phyloP scores from a whole-genome alignment of 73 alveolate genomes.

The Urostyla sp. region DNA sequence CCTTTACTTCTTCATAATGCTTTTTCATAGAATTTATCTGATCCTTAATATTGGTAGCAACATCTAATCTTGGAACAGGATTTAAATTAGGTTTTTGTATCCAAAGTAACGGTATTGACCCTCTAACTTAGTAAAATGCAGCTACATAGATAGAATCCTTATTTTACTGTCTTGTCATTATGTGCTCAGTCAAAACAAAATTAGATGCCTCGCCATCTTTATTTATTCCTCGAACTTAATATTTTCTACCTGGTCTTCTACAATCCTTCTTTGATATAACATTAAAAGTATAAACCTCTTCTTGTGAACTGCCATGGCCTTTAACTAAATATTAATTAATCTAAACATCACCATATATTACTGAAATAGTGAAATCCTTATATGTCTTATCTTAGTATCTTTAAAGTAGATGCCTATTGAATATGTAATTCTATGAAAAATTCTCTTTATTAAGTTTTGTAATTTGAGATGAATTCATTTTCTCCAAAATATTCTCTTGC shows the following conservation, averaged over 20 bases:
- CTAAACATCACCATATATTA: conserved; percentile 90
- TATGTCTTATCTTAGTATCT: conserved; percentile 72
- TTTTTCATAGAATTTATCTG: conserved; percentile 69
- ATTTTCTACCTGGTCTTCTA: conserved; percentile 94
- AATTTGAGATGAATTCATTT: not conserved
- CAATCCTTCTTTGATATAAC: conserved; percentile 90
- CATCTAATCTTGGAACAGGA: conserved; percentile 78
- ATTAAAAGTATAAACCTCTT: conserved; percentile 75
- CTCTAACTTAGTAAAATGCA: conserved; percentile 92
- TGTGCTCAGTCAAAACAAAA: conserved; percentile 95
- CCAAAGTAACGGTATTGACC: conserved; percentile 96
- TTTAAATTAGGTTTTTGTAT: conserved; percentile 84
- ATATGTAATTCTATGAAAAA: conserved; percentile 76
- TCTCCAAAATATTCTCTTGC: conserved; percentile 60
- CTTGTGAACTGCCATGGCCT: too few relatives aligned
- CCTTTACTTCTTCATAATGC: conserved; percentile 81
- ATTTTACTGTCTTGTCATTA: conserved; percentile 63
- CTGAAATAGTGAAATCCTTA: conserved; percentile 86
- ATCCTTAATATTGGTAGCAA: conserved; percentile 69
- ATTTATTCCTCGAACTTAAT: conserved; percentile 93
- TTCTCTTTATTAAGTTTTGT: not conserved
- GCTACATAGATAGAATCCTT: conserved; percentile 71
- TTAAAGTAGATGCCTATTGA: conserved; percentile 88
- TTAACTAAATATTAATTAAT: too few relatives aligned
- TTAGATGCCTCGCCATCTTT: conserved; percentile 93